Conservation (phyloP, 148 eudicot genomes). For the Vaccinium myrtillus region DNA sequence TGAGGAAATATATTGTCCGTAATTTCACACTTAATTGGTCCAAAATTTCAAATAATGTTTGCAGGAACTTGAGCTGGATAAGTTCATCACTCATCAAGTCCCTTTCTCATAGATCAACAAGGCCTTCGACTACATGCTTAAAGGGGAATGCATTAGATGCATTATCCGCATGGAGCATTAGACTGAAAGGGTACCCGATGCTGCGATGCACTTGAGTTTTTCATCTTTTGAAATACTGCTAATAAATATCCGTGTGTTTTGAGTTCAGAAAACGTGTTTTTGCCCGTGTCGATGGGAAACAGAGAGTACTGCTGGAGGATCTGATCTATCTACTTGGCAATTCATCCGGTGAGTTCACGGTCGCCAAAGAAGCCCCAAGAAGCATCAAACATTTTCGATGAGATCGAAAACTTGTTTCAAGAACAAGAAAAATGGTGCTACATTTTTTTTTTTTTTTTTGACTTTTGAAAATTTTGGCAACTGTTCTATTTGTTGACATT, state of each 20-base stretch:
- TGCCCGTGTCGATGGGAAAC: no score
- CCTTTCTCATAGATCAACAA: conserved; percentile 56
- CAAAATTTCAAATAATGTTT: not conserved
- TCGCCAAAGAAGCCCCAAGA: no score
- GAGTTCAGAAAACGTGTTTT: no score
- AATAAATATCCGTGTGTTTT: not conserved
- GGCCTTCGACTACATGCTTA: conserved; percentile 56
- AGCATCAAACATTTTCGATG: no score
- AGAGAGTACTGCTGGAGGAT: no score
- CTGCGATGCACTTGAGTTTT: not conserved
- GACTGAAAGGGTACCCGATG: not conserved
- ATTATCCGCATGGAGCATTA: conserved; percentile 21
- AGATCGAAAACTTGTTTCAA: no score
- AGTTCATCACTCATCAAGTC: conserved; percentile 54
- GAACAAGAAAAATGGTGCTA: no score
- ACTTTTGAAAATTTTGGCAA: no score
- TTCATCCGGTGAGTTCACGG: no score
- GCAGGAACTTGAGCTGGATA: conserved; percentile 55
- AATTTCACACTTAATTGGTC: not conserved
- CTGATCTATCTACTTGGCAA: no score
- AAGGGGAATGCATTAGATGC: conserved; percentile 34
- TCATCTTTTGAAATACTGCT: not conserved
- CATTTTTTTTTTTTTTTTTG: no score
- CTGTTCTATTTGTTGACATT: no score
- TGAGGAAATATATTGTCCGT: not conserved